Evolutionary conservation across 2,329 filamentous ascomycete genomes (phyloP).

Genomic region (Arachnomyces sp.): DNA sequence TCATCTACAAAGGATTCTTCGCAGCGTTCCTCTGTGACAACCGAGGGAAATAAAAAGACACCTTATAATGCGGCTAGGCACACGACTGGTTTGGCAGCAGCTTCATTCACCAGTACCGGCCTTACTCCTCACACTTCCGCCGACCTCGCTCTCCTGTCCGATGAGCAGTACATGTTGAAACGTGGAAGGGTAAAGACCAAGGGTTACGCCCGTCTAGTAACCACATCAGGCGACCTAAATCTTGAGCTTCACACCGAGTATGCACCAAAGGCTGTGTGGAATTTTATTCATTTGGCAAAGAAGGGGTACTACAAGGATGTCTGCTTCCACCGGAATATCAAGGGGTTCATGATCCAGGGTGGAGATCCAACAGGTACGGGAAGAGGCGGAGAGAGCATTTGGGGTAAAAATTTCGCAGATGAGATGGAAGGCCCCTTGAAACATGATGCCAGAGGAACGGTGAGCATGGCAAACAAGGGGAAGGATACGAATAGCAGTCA

Average conservation of each 20-base stretch:
- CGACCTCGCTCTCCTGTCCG: slow-evolving; percentile 75
- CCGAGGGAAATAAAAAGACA: slow-evolving; percentile 24
- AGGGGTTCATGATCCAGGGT: slow-evolving; percentile 95
- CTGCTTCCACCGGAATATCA: slow-evolving; percentile 86
- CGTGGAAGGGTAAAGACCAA: slow-evolving; percentile 81
- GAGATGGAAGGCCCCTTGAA: slow-evolving; percentile 83
- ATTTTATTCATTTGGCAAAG: slow-evolving; percentile 81
- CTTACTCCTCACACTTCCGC: slow-evolving; percentile 85
- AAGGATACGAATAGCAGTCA: slow-evolving; percentile 96
- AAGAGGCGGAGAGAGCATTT: slow-evolving; percentile 79
- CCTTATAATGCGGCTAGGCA: slow-evolving; percentile 83
- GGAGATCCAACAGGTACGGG: slow-evolving; percentile 91
- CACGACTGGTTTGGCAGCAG: slow-evolving; percentile 84
- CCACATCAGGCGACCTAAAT: slow-evolving; percentile 75
- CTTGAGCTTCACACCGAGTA: slow-evolving; percentile 86
- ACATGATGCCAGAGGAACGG: slow-evolving; percentile 71
- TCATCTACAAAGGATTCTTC: not conserved
- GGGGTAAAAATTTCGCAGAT: slow-evolving; percentile 90
- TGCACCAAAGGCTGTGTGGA: slow-evolving; percentile 92
- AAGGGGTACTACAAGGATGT: slow-evolving; percentile 84
- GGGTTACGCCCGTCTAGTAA: slow-evolving; percentile 85
- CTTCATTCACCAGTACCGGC: slow-evolving; percentile 91
- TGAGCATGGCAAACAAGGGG: slow-evolving; percentile 97
- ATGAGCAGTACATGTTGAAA: slow-evolving; percentile 95
- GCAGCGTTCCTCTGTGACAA: slow-evolving; percentile 5